phyloP scores from a whole-genome alignment of 1,284 basidiomycete species.

The Moniliella sp. region DNA sequence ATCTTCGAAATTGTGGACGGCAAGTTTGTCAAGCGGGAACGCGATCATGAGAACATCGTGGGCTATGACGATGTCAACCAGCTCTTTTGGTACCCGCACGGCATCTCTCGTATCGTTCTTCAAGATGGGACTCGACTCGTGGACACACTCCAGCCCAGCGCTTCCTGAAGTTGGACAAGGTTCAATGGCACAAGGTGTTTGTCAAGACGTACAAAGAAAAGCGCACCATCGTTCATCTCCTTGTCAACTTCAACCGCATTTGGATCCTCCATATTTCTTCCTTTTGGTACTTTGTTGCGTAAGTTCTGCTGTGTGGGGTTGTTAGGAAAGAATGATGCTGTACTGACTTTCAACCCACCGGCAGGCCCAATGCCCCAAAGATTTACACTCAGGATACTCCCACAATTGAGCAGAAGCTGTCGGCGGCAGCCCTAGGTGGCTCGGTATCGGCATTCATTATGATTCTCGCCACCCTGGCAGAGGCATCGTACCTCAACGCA shows the following conservation, averaged over 20 bases:
- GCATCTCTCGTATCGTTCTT: slow-evolving; percentile 65
- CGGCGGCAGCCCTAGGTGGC: slow-evolving; percentile 29
- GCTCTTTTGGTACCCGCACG: slow-evolving; percentile 99
- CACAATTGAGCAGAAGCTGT: too few relatives aligned
- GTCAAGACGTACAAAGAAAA: slow-evolving; percentile 33
- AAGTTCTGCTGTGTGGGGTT: too few relatives aligned
- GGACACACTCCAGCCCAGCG: slow-evolving; percentile 30
- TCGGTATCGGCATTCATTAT: slow-evolving; percentile 29
- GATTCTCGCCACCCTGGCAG: slow-evolving; percentile 30
- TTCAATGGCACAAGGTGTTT: slow-evolving; percentile 31
- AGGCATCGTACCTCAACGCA: slow-evolving; percentile 31
- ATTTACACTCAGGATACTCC: too few relatives aligned
- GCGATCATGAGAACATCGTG: slow-evolving; percentile 81
- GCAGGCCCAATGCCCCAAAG: too few relatives aligned
- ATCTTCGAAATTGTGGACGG: slow-evolving; percentile 94
- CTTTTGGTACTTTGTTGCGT: slow-evolving; percentile 37
- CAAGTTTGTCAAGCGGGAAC: slow-evolving; percentile 69
- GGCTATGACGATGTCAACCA: slow-evolving; percentile 99
- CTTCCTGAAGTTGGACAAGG: slow-evolving; percentile 35
- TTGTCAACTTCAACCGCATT: slow-evolving; percentile 34
- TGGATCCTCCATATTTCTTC: slow-evolving; percentile 32
- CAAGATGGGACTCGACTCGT: slow-evolving; percentile 54
- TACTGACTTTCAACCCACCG: too few relatives aligned
- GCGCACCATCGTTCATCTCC: slow-evolving; percentile 30
- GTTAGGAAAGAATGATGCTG: too few relatives aligned